A percentile compares a stretch with the other conserved stretches of the same genome.
Evolutionary conservation across 768 basidiomycete genomes (phyloP).

Genomic region (Gymnopilus dilepis): DNA sequence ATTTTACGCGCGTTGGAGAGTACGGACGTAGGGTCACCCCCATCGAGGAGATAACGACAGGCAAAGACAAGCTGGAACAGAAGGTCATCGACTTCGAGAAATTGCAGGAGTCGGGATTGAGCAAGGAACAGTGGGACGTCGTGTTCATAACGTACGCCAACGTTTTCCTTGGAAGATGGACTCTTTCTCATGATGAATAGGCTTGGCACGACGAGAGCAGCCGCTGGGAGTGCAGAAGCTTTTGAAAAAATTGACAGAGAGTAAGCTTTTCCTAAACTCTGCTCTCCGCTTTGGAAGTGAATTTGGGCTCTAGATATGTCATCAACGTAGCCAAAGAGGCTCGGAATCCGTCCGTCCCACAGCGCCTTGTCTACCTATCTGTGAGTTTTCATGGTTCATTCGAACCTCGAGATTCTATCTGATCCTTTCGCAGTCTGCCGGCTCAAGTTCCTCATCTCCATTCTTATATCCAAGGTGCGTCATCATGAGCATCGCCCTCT

Average conservation of each 20-base stretch:
- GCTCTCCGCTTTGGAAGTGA: not conserved
- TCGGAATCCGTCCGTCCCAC: conserved; percentile 48
- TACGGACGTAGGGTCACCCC: conserved; percentile 70
- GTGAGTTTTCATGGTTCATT: conserved; percentile 40
- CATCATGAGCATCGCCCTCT: conserved; percentile 11
- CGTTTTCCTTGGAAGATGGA: not conserved
- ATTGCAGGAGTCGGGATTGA: conserved; percentile 53
- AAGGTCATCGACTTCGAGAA: conserved; percentile 74
- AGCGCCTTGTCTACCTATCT: conserved; percentile 75
- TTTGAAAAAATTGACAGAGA: conserved; percentile 83
- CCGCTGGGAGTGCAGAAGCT: conserved; percentile 64
- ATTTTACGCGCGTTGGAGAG: conserved; percentile 67
- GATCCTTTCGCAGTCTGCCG: conserved; percentile 42
- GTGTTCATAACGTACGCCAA: conserved; percentile 64
- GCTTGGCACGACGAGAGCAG: conserved; percentile 66
- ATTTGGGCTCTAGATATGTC: conserved; percentile 58
- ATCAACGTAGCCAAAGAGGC: conserved; percentile 73
- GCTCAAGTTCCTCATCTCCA: conserved; percentile 52
- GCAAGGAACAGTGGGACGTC: conserved; percentile 70
- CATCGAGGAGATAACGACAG: conserved; percentile 40
- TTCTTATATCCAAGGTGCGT: conserved; percentile 63
- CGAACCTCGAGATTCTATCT: not conserved
- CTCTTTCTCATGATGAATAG: conserved; percentile 31
- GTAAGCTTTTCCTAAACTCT: conserved; percentile 41
- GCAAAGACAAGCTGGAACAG: conserved; percentile 69